These are phyloP conservation scores for Leishmania major DNA, from an alignment of 208 protist species.

Conservation along the genomic window DNA sequence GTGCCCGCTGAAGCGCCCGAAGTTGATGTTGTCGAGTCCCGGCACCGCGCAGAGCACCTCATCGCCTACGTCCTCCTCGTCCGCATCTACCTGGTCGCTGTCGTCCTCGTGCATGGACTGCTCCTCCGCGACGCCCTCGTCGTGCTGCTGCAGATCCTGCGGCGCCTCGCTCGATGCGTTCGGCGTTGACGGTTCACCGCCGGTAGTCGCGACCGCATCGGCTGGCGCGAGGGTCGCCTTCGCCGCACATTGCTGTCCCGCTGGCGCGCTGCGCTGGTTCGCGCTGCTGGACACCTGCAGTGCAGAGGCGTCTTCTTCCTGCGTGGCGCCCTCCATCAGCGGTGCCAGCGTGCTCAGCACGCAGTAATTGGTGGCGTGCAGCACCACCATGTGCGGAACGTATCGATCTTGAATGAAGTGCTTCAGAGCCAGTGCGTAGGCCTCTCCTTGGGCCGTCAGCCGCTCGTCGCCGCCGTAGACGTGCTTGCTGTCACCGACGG, in stretches of 20 bases:
- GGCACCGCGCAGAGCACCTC: slow-evolving; percentile 82
- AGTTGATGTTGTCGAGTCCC: slow-evolving; percentile 88
- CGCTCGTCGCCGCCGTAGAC: slow-evolving; percentile 81
- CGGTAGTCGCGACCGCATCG: not conserved
- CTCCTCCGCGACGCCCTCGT: not conserved
- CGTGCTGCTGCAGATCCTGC: not conserved
- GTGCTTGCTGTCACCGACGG: slow-evolving; percentile 57
- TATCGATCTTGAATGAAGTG: slow-evolving; percentile 84
- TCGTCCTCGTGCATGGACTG: not conserved
- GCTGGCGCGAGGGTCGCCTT: not conserved
- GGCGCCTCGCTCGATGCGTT: not conserved
- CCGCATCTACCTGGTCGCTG: slow-evolving; percentile 1
- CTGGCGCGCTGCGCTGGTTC: not conserved
- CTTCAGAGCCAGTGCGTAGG: slow-evolving; percentile 67
- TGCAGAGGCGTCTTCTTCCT: slow-evolving; percentile 11
- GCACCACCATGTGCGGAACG: slow-evolving; percentile 83
- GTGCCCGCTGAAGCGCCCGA: slow-evolving; percentile 75
- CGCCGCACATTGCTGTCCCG: not conserved
- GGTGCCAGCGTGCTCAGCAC: slow-evolving; percentile 75
- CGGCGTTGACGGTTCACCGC: not conserved
- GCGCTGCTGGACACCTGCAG: slow-evolving; percentile 1
- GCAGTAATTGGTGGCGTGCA: slow-evolving; percentile 81
- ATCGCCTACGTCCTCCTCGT: slow-evolving; percentile 50
- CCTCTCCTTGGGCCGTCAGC: slow-evolving; percentile 64
- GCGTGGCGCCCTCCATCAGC: slow-evolving; percentile 42